Evolutionary conservation across 192 early-diverging fungal genomes (phyloP), one percentile per base, ranked within the genome.

Genomic region (Irineochytrium annulatum): DNA sequence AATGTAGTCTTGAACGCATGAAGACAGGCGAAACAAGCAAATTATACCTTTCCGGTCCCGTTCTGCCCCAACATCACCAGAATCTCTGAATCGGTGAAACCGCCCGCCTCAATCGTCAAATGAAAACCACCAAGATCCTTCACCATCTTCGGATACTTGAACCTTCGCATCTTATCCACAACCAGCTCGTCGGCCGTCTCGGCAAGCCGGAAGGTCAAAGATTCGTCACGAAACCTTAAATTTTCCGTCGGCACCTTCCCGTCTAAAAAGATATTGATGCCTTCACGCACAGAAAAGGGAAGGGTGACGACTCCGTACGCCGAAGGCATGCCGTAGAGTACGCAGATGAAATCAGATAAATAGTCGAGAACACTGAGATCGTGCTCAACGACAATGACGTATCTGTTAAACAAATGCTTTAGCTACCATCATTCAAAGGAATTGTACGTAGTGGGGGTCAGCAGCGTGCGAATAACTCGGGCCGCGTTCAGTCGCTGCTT

Each of bases 401-500:
- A 96, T 60, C 81, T 76, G 59, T 20, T 31, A 49, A 26, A 20
- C 33, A 41, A 22, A 14, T 3, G n/a, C n/a, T 22, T 24, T 26
- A 19, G 1, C n/a, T n/a, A n/a, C n/a, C n/a, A n/a, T n/a, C n/a
- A n/a, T n/a, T n/a, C n/a, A n/a, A n/a, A n/a, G n/a, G n/a, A n/a
- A n/a, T n/a, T n/a, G n/a, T 52, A 76, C 68, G 55, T 72, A 35
- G 74, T 81, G 19, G 89, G 74, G 20, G 67, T 60, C 37, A 95
- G 77, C 55, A 98, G 69, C 34, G 84, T 82, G 46, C 94, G 92
- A 67, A 98, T 95, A 22, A 93, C 89, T 32, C 82, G 77, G 58
- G 93, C 93, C 55, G 95, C 95, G 65, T 95, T 96, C 70, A 98
- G 79, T 83, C 95, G 91, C 79, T 98, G 95, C 86, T 95, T 98